Percentiles rank a stretch among this genome's conserved stretches.
Evolutionary conservation across 1,284 basidiomycete genomes (phyloP).

Genomic region (Leccinum griseonigrum): DNA sequence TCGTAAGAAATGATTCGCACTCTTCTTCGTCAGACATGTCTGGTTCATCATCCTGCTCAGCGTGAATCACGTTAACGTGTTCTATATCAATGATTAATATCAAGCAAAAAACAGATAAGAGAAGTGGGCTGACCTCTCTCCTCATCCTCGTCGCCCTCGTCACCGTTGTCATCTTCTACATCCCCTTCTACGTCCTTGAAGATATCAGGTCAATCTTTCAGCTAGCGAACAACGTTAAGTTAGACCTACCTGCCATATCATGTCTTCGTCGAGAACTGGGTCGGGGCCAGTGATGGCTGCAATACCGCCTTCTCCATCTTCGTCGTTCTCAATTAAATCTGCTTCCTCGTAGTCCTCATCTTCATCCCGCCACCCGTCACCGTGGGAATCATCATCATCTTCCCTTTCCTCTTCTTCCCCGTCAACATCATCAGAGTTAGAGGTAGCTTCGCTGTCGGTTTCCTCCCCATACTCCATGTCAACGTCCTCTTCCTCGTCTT

Average conservation of each 20-base stretch:
- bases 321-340: conserved; percentile 53
- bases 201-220: conserved; percentile 7
- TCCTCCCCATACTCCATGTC: conserved; percentile 87
- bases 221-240: background rate
- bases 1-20: conserved; percentile 34
- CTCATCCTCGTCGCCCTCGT: conserved; percentile 45
- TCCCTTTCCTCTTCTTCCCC: conserved; percentile 62
- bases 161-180: conserved; percentile 48
- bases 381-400: conserved; percentile 59
- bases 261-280: conserved; percentile 50
- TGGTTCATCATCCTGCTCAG: conserved; percentile 55
- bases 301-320: conserved; percentile 47
- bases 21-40: conserved; percentile 75
- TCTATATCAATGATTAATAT: conserved; percentile 21
- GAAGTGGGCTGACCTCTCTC: conserved; percentile 35
- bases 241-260: conserved; percentile 70
- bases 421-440: conserved; percentile 61
- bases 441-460: conserved; percentile 77
- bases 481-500: conserved; percentile 78
- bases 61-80: conserved; percentile 44
- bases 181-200: conserved; percentile 61
- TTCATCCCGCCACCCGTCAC: conserved; percentile 64
- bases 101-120: background rate
- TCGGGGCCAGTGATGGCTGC: conserved; percentile 38
- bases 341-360: conserved; percentile 67